Conservation (phyloP, 257 asterid genomes). For the Solanum dulcamara region DNA sequence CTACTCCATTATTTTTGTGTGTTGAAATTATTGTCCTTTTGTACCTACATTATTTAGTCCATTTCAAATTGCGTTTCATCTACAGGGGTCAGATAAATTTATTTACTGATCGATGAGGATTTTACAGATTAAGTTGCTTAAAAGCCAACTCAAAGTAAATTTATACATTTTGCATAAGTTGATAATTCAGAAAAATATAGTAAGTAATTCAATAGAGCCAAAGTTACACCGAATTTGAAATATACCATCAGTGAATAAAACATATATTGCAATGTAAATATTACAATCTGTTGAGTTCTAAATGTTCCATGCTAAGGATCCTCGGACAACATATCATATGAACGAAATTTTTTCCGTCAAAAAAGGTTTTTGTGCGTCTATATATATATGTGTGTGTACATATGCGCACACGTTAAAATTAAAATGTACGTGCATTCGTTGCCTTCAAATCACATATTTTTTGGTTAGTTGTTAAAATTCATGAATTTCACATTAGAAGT, state of each 20-base stretch:
- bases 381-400: background rate
- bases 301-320: background rate
- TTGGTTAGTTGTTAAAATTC: background rate
- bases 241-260: background rate
- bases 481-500: background rate
- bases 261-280: background rate
- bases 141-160: background rate
- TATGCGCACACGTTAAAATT: background rate
- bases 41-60: background rate
- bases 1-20: background rate
- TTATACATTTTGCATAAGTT: background rate
- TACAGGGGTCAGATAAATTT: background rate
- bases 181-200: background rate
- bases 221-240: background rate
- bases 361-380: background rate
- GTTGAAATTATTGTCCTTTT: background rate
- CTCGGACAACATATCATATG: too few species aligned
- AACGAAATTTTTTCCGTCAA: too few species aligned
- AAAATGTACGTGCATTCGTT: background rate
- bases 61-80: background rate
- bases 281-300: background rate
- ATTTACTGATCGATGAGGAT: background rate
- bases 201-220: background rate
- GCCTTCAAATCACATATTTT: background rate
- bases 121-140: background rate